Base-by-base conservation (phyloP, 2,329 filamentous ascomycete genomes). In the Calonectria crousiana region DNA sequence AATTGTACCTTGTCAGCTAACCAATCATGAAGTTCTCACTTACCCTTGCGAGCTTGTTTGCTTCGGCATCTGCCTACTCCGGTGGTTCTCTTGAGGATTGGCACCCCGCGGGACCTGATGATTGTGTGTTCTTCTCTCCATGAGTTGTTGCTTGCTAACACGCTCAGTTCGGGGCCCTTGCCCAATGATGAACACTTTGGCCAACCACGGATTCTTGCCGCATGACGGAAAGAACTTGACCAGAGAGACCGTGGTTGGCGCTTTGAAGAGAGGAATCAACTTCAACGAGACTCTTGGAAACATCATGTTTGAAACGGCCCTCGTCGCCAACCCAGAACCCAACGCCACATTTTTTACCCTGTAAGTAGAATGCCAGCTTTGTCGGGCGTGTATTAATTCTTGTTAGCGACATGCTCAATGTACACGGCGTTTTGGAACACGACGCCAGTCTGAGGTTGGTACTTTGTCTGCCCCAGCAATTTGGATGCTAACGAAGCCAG, bases 101-200 rank as follows among this genome's bases (percentile, higher is more conserved):
- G 53, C n/a, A 16, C n/a, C 53, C 53, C 1, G 53, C 53, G 1
- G 53, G 53, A 23, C 32, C 53, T 26, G 53, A 60, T 16, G 53
- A 60, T 26, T 60, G 53, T 60, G 36, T 38, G 53, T 38, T 8
- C 10, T 23, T 10, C 34, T 18, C 4, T n/a, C 2, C 10, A 26
- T 36, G 4, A 26, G 9, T 26, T n/a, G 38, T 14, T 23, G 8
- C 32, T 38, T 38, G 53, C 32, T 60, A 11, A 60, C 53, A 16
- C 6, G 36, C 6, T 8, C 18, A 60, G 53, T 60, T 14, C 53
- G 53, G 5, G 53, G 53, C 8, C 53, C 53, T 23, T 60, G 53
- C 32, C 53, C 53, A 3, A 60, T 60, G 53, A 60, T 60, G 53
- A 60, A 60, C 23, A 60, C 53, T 10, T 60, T 60, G 53, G 53